phyloP scores from a whole-genome alignment of 495 filamentous ascomycete species.

The Astrothelium subdiscretum region DNA sequence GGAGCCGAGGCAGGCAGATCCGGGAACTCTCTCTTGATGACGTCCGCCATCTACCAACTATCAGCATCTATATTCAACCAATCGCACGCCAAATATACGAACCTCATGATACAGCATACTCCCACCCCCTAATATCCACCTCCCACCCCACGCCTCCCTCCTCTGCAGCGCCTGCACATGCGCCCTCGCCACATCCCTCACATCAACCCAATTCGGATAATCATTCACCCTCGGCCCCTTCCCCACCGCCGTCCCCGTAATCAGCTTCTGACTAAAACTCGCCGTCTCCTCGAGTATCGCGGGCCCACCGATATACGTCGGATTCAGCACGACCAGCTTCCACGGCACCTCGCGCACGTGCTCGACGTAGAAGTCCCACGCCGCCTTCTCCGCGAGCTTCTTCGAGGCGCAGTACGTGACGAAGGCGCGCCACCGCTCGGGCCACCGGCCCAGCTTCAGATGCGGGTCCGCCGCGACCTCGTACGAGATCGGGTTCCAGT shows the following conservation, averaged over 20 bases:
- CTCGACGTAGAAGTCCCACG: too few species aligned
- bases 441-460: not conserved
- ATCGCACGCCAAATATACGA: not conserved
- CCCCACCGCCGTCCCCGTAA: not conserved
- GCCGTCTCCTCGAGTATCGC: not conserved
- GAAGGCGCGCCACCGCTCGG: too few species aligned
- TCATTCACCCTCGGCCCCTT: not conserved
- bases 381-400: too few species aligned
- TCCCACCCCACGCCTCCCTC: too few species aligned
- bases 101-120: not conserved
- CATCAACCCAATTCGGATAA: not conserved
- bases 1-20: not conserved
- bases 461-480: conserved; percentile 1
- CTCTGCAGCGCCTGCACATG: too few species aligned
- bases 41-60: not conserved
- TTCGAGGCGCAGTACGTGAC: too few species aligned
- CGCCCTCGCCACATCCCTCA: too few species aligned
- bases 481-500: conserved; percentile 15
- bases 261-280: not conserved
- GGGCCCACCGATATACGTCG: not conserved
- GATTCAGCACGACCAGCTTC: not conserved
- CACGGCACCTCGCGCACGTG: not conserved
- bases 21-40: not conserved
- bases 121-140: not conserved
- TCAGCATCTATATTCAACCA: not conserved